Conservation (phyloP, 1,284 basidiomycete genomes). For the Trametes versicolor region DNA sequence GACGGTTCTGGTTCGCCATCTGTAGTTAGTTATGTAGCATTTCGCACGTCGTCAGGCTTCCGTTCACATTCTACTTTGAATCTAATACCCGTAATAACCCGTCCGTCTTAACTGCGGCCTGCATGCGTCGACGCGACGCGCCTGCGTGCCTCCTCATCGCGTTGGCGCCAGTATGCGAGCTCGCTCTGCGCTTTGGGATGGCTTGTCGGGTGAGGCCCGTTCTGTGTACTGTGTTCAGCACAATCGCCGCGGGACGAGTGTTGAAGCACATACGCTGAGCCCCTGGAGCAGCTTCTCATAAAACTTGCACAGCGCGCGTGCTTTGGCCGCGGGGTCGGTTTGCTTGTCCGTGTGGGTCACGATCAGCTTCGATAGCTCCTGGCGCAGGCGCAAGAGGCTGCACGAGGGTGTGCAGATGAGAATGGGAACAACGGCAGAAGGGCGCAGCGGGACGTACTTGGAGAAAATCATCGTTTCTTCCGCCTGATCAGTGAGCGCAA, state of each 20-base stretch:
- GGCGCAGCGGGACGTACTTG: conserved; percentile 64
- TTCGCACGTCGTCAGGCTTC: conserved; percentile 10
- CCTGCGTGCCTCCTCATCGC: conserved; percentile 63
- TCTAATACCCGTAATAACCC: conserved; percentile 13
- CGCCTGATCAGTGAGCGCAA: conserved; percentile 81
- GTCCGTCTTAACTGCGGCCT: conserved; percentile 25
- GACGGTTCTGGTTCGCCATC: conserved; percentile 17
- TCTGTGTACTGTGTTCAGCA: conserved; percentile 30
- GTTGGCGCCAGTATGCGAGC: conserved; percentile 65
- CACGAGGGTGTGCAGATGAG: conserved; percentile 7
- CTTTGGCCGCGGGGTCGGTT: conserved; percentile 67
- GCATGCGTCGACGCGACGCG: conserved; percentile 47
- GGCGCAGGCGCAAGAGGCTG: conserved; percentile 87
- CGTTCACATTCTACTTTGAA: conserved; percentile 14
- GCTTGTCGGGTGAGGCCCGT: conserved; percentile 50
- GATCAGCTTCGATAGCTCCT: conserved; percentile 87
- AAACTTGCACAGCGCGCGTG: conserved; percentile 75
- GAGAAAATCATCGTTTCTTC: conserved; percentile 96
- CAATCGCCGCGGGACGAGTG: neutral
- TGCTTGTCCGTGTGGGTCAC: conserved; percentile 76
- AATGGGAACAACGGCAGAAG: conserved; percentile 3
- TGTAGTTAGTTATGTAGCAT: conserved; percentile 18
- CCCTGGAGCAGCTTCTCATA: conserved; percentile 84
- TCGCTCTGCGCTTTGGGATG: conserved; percentile 68
- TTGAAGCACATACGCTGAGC: conserved; percentile 67